Base-by-base conservation (phyloP, 208 protist species). In the Trypanosoma cruzi region DNA sequence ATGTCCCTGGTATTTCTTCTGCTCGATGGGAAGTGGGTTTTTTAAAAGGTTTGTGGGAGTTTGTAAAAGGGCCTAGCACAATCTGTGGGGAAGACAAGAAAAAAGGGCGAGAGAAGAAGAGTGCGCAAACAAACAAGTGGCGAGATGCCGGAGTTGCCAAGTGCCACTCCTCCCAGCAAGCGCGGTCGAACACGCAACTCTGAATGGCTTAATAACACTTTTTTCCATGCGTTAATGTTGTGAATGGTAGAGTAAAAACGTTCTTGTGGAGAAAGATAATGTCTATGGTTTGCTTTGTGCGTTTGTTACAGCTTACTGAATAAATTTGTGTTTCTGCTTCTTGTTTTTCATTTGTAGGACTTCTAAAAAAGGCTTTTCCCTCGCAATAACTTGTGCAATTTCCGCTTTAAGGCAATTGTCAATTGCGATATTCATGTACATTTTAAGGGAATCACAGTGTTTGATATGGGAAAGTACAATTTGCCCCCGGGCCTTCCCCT, bases 401-500 rank as follows among this genome's bases (percentile, higher is more conserved):
- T 56, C 52, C 29, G 11, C 22, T 4, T 56, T 32, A 5, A 56
- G 10, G 5, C 29, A 14, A 31, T 34, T 6, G 10, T 28, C 22
- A 34, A 56, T 11, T 56, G 11, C 22, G 11, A 8, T 4, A 14
- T 24, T 4, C 26, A 56, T 56, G 13, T 50, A 8, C 16, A 6
- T 50, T 50, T 50, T 50, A 13, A 50, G 46, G 11, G 18, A 50
- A 3, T 50, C 46, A n/a, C 16, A n/a, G 4, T 50, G 46, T 50
- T 50, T 50, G 4, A 13, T n/a, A 13, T 50, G 46, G 46, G 6
- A n/a, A 13, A 4, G 6, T n/a, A 66, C 4, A 29, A 85, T 68
- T 13, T 48, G 8, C 14, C 60, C 11, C 14, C 80, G 37, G n/a
- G 49, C 18, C 29, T 64, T 26, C n/a, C 24, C 22, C 59, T 85